phyloP scores from a whole-genome alignment of 2,329 filamentous ascomycete species.

The Aureobasidium sp. region DNA sequence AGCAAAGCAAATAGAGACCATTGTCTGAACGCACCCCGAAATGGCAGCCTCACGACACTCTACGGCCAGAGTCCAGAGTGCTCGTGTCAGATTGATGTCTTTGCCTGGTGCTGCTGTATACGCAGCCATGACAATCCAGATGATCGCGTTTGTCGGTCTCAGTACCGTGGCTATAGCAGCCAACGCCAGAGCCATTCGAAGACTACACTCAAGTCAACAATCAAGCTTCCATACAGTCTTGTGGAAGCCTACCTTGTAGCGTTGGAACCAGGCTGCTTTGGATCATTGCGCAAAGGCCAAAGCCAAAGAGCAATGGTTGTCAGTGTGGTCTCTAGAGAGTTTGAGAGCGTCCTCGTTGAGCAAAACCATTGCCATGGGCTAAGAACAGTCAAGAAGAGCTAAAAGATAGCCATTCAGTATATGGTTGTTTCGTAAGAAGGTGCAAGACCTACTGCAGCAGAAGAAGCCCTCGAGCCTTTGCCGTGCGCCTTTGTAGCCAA shows the following conservation, averaged over 20 bases:
- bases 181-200: background rate
- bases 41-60: slow-evolving; percentile 4
- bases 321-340: slow-evolving; percentile 83
- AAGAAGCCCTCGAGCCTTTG: slow-evolving; percentile 50
- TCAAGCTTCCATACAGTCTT: background rate
- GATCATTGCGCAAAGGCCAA: slow-evolving; percentile 66
- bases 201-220: background rate
- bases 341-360: slow-evolving; percentile 87
- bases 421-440: background rate
- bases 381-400: slow-evolving; percentile 62
- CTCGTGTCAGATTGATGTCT: background rate
- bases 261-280: slow-evolving; percentile 3
- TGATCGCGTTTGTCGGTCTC: slow-evolving; percentile 78
- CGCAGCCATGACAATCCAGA: slow-evolving; percentile 50
- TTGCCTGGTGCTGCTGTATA: background rate
- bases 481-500: slow-evolving; percentile 69
- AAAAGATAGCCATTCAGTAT: background rate
- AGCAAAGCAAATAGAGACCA: background rate
- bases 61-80: background rate
- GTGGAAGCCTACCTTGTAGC: background rate
- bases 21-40: background rate
- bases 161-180: slow-evolving; percentile 78
- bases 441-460: slow-evolving; percentile 55
- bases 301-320: slow-evolving; percentile 69
- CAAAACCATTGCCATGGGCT: slow-evolving; percentile 97